phyloP scores from a whole-genome alignment of 2,329 filamentous ascomycete species.

The Cucurbitaria berberidis region DNA sequence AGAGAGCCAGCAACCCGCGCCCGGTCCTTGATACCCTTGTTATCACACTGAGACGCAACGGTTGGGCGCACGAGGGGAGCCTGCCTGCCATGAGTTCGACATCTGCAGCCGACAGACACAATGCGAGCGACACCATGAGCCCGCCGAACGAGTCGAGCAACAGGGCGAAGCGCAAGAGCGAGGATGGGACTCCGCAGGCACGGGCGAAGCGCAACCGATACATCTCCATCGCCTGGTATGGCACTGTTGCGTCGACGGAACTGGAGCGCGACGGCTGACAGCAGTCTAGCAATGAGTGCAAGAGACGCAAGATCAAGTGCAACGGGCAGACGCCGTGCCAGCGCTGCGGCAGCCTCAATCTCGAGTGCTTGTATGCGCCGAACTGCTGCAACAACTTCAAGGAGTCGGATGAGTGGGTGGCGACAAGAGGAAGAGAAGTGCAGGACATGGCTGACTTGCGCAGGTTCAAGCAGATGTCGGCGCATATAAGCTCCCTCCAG shows the following conservation, averaged over 20 bases:
- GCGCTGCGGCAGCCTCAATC: slow-evolving; percentile 67
- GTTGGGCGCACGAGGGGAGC: slow-evolving; percentile 6
- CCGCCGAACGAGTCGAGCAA: slow-evolving; percentile 32
- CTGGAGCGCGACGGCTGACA: slow-evolving; percentile 15
- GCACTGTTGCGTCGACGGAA: slow-evolving; percentile 35
- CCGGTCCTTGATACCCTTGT: neutral
- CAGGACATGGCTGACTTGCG: slow-evolving; percentile 8
- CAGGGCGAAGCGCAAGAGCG: slow-evolving; percentile 52
- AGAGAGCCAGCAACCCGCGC: neutral
- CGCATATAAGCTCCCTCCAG: slow-evolving; percentile 76
- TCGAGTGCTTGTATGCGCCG: slow-evolving; percentile 69
- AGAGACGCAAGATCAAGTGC: slow-evolving; percentile 71
- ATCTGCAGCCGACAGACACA: slow-evolving; percentile 20
- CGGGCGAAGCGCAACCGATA: slow-evolving; percentile 70
- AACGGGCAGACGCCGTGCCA: slow-evolving; percentile 70
- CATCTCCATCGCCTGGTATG: slow-evolving; percentile 70
- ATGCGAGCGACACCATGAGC: slow-evolving; percentile 45
- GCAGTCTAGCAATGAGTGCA: slow-evolving; percentile 65
- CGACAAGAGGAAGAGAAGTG: neutral
- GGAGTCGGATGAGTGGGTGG: slow-evolving; percentile 72
- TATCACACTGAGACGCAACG: slow-evolving; percentile 16
- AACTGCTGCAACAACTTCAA: slow-evolving; percentile 84
- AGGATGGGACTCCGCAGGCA: slow-evolving; percentile 54
- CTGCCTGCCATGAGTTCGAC: slow-evolving; percentile 19
- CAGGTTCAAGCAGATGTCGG: slow-evolving; percentile 78